A percentile compares a stretch with the other conserved stretches of the same genome.
phyloP scores from a whole-genome alignment of 2,329 filamentous ascomycete species.

The Cladosporium cucumerinum region DNA sequence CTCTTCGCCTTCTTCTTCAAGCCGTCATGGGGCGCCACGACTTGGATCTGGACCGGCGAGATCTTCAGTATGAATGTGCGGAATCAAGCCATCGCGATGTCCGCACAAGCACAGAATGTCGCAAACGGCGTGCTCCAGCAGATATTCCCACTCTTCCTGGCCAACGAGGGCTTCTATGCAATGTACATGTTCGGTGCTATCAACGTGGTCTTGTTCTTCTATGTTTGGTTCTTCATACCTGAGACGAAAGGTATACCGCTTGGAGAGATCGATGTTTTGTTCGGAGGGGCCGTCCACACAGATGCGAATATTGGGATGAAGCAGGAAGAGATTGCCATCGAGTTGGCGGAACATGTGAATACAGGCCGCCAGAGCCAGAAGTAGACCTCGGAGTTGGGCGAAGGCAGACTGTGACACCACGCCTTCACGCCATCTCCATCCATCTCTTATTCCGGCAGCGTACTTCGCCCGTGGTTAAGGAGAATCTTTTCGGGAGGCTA shows the following conservation, averaged over 20 bases:
- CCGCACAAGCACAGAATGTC: not conserved
- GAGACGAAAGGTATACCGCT: slow-evolving; percentile 44
- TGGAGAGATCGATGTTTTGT: slow-evolving; percentile 41
- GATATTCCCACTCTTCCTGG: slow-evolving; percentile 4
- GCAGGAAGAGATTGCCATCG: not conserved
- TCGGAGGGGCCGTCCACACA: slow-evolving; percentile 33
- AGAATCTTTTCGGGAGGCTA: too few relatives aligned
- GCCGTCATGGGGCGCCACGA: slow-evolving; percentile 3
- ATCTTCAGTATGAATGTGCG: slow-evolving; percentile 8
- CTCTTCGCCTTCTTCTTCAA: slow-evolving; percentile 5
- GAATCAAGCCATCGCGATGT: not conserved
- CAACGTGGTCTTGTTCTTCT: slow-evolving; percentile 42
- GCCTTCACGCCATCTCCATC: too few relatives aligned
- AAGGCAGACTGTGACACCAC: too few relatives aligned
- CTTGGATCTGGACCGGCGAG: slow-evolving; percentile 3
- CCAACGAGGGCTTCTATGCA: slow-evolving; percentile 3
- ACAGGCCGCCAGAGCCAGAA: not conserved
- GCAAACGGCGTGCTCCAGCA: slow-evolving; percentile 1
- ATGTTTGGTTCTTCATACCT: slow-evolving; percentile 41
- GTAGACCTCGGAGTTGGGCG: not conserved
- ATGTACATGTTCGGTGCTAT: slow-evolving; percentile 37
- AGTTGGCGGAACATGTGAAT: not conserved
- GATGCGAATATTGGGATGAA: slow-evolving; percentile 1
- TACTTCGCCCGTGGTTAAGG: too few relatives aligned
- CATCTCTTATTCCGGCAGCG: too few relatives aligned